These are phyloP conservation scores for Mortierella antarctica DNA, from an alignment of 192 early-diverging fungal genomes.

Conservation along the genomic window DNA sequence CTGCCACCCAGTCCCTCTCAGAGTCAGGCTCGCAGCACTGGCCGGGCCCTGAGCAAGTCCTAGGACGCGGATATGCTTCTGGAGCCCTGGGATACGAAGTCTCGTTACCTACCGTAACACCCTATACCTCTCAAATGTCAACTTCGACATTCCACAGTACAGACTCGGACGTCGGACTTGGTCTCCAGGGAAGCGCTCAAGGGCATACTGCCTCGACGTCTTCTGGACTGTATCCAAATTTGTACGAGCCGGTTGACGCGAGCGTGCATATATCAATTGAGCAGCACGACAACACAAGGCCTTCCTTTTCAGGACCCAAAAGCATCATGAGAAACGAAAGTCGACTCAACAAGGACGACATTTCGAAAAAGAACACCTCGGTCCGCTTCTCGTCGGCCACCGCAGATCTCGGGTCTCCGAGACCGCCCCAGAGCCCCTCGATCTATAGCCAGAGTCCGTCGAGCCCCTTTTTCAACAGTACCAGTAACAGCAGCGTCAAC, in stretches of 20 bases:
- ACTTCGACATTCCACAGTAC: too few species aligned
- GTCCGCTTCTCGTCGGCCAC: constrained; percentile 26
- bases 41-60: constrained; percentile 20
- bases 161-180: constrained; percentile 1
- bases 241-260: too few species aligned
- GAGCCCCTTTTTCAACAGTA: constrained; percentile 23
- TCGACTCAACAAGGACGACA: constrained; percentile 12
- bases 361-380: constrained; percentile 12
- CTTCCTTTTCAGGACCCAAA: not conserved
- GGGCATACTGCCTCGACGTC: not conserved
- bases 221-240: too few species aligned
- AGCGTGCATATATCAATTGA: too few species aligned
- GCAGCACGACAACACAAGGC: too few species aligned
- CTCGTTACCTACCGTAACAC: not conserved
- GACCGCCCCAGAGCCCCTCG: constrained; percentile 21
- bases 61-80: constrained; percentile 31
- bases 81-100: constrained; percentile 38
- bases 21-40: constrained; percentile 1
- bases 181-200: not conserved
- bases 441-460: constrained; percentile 19
- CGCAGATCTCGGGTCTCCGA: constrained; percentile 9
- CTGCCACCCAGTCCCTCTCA: not conserved
- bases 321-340: constrained; percentile 16
- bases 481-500: constrained; percentile 6
- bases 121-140: not conserved